Base-by-base conservation (phyloP, 2,329 filamentous ascomycete genomes). In the Aspergillus japonicus region DNA sequence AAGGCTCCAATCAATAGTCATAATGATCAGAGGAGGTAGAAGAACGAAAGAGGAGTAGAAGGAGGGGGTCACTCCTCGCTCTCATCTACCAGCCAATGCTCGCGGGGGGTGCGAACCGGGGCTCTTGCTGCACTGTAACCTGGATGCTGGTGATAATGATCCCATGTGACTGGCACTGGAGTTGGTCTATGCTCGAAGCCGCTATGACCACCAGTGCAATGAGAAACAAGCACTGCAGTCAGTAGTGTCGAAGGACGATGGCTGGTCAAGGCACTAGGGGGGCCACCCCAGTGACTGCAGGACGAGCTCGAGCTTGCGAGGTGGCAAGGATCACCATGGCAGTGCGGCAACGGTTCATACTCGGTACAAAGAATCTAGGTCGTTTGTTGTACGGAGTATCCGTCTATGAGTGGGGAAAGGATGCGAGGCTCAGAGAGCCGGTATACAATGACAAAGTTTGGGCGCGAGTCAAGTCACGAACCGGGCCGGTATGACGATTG, bases 1-100 rank as follows among this genome's bases (percentile, higher is more conserved):
- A 47, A 55, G 49, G 35, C 19, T 48, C 57, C 57, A 62, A 62
- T 63, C 68, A 58, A 70, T 70, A 70, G 66, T 64, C 48, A 50
- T 49, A 55, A 35, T 19, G 44, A 33, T 33, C 21, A 48, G 42
- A 31, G 19, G 31, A 35, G 12, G 26, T 21, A 8, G 26, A 47
- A 35, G 21, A 42, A 31, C 12, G 29, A 33, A 54, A 47, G 51
- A 50, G 19, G 39, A 23, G 39, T n/a, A 16, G 33, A n/a, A 12
- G 19, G 47, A 48, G 47, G 16, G 33, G 14, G 14, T n/a, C n/a
- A n/a, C n/a, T 5, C 11, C 14, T 23, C 52, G 21, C 23, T 47
- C 39, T 21, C 16, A 16, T 24, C 5, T 26, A 54, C 44, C 35
- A 39, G 19, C 16, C 51, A 42, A 24, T 6, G 10, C n/a, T 50